These are phyloP conservation scores for Calonectria pteridis DNA, from an alignment of 2,329 filamentous ascomycete species.

Conservation along the genomic window DNA sequence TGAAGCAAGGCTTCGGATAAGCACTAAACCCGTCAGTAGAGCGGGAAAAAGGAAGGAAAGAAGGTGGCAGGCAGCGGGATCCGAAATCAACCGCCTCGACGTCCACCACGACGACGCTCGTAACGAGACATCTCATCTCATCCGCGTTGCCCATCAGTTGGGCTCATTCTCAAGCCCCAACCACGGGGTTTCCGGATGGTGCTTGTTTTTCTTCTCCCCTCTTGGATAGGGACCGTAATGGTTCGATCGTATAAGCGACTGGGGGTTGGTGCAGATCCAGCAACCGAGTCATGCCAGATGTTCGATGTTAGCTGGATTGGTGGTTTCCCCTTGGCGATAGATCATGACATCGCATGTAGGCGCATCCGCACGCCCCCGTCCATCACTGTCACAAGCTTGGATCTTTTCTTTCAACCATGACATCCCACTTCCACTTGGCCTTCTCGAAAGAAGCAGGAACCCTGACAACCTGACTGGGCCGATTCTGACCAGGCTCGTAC, in stretches of 20 bases:
- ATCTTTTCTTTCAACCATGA: conserved; percentile 6
- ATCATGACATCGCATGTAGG: conserved; percentile 14
- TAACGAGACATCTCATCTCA: background rate
- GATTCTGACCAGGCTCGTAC: conserved; percentile 18
- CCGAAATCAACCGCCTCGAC: background rate
- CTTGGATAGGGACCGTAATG: conserved; percentile 6
- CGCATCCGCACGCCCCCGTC: background rate
- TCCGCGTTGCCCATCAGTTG: background rate
- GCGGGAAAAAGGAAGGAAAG: background rate
- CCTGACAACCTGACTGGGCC: conserved; percentile 5
- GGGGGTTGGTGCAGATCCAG: conserved; percentile 18
- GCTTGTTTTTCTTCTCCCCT: conserved; percentile 9
- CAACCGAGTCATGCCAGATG: conserved; percentile 30
- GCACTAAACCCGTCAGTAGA: background rate
- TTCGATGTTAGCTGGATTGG: conserved; percentile 4
- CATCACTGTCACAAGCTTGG: conserved; percentile 1
- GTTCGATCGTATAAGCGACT: conserved; percentile 29
- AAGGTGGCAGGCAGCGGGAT: background rate
- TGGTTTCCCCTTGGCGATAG: background rate
- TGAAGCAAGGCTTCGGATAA: conserved; percentile 5
- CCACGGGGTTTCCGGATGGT: background rate
- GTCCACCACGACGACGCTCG: background rate
- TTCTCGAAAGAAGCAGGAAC: conserved; percentile 43
- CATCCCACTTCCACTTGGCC: conserved; percentile 30
- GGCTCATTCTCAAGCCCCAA: conserved; percentile 5